These are phyloP conservation scores for Apiospora saccharicola DNA, from an alignment of 2,329 filamentous ascomycete genomes.

Conservation along the genomic window DNA sequence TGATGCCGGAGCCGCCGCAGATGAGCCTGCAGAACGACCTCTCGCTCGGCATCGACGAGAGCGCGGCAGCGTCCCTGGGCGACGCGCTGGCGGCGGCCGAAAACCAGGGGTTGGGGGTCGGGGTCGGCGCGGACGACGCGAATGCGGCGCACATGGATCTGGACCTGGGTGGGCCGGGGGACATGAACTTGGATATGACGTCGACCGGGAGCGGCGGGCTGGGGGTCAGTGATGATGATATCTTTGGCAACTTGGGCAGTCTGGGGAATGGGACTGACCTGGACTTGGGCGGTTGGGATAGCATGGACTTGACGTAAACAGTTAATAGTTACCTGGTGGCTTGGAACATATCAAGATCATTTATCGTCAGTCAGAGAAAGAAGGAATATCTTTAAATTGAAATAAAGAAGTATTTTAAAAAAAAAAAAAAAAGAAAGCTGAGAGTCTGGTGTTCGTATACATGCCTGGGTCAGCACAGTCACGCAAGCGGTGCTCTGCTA, in stretches of 20 bases:
- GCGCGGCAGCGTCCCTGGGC: conserved; percentile 47
- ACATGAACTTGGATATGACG: conserved; percentile 48
- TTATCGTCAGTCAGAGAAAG: not conserved
- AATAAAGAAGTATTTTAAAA: not conserved
- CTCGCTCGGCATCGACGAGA: conserved; percentile 49
- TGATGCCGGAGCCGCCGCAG: conserved; percentile 44
- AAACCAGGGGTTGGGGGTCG: conserved; percentile 44
- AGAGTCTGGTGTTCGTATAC: not conserved
- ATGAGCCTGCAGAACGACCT: conserved; percentile 53
- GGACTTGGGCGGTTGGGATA: conserved; percentile 39
- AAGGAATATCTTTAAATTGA: not conserved
- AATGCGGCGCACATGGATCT: conserved; percentile 49
- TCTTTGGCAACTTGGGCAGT: conserved; percentile 47
- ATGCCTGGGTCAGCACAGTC: not conserved
- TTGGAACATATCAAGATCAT: not conserved
- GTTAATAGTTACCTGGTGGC: not conserved
- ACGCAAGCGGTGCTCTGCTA: not conserved
- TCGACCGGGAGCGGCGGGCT: conserved; percentile 47
- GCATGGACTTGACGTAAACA: conserved; percentile 30
- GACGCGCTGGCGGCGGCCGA: conserved; percentile 53
- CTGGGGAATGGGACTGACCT: conserved; percentile 36
- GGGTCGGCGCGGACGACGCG: conserved; percentile 45
- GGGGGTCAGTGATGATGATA: conserved; percentile 52
- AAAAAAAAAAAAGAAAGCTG: not conserved
- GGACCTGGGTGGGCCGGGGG: conserved; percentile 45